These are phyloP conservation scores for Neoboletus brunneissimus DNA, from an alignment of 768 basidiomycete species.

Conservation along the genomic window DNA sequence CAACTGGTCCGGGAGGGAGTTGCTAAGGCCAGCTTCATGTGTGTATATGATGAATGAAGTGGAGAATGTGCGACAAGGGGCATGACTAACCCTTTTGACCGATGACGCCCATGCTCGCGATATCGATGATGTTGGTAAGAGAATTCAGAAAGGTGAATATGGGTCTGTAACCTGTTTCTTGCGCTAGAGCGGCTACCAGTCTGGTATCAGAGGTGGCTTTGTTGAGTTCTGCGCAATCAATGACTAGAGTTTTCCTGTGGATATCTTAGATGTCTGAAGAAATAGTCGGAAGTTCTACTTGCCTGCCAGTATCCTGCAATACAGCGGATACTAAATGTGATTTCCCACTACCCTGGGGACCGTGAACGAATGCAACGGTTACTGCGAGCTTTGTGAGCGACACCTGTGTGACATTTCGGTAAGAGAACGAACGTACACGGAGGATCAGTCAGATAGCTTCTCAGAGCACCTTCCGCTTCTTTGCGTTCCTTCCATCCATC, in stretches of 20 bases:
- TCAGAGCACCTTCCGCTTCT: slow-evolving; percentile 67
- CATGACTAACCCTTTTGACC: slow-evolving; percentile 76
- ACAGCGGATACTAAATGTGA: slow-evolving; percentile 52
- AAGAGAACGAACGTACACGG: slow-evolving; percentile 50
- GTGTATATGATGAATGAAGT: not conserved
- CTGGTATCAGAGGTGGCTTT: slow-evolving; percentile 66
- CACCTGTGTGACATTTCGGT: not conserved
- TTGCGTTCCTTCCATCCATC: slow-evolving; percentile 83
- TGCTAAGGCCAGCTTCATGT: slow-evolving; percentile 72
- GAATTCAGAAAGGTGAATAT: slow-evolving; percentile 84
- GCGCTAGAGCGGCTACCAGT: slow-evolving; percentile 67
- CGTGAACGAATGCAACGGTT: slow-evolving; percentile 77
- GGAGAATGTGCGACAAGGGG: not conserved
- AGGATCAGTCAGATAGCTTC: slow-evolving; percentile 70
- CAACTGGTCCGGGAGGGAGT: slow-evolving; percentile 76
- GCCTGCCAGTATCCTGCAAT: slow-evolving; percentile 55
- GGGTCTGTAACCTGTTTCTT: slow-evolving; percentile 87
- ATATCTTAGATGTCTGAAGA: not conserved
- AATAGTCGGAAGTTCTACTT: slow-evolving; percentile 4
- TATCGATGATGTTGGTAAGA: slow-evolving; percentile 78
- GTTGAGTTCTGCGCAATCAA: slow-evolving; percentile 78
- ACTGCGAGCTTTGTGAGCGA: slow-evolving; percentile 36
- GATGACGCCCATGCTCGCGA: slow-evolving; percentile 92
- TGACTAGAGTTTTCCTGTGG: slow-evolving; percentile 63
- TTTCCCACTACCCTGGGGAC: slow-evolving; percentile 84